phyloP scores from a whole-genome alignment of 2,329 filamentous ascomycete genomes.

The Chlorencoelia australis region DNA sequence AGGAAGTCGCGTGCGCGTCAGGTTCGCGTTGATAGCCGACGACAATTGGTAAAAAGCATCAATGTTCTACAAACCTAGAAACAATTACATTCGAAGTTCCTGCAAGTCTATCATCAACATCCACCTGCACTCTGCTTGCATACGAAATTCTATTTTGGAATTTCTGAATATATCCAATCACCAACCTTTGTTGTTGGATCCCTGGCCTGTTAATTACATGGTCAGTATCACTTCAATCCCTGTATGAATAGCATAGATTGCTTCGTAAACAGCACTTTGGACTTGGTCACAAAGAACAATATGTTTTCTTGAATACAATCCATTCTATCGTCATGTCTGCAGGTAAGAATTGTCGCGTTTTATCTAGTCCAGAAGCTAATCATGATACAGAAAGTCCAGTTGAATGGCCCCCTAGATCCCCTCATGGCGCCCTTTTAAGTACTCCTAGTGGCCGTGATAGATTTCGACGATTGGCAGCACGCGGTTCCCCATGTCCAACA shows the following conservation, averaged over 20 bases:
- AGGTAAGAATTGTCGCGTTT: constrained; percentile 15
- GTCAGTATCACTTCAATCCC: constrained; percentile 12
- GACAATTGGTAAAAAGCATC: too few relatives aligned
- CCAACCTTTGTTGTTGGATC: too few relatives aligned
- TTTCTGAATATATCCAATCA: too few relatives aligned
- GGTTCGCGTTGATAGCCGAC: background rate
- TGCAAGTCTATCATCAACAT: too few relatives aligned
- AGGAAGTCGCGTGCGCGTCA: constrained; percentile 1
- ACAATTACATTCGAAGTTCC: too few relatives aligned
- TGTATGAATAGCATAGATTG: constrained; percentile 13
- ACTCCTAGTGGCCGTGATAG: constrained; percentile 73
- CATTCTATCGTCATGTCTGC: constrained; percentile 18
- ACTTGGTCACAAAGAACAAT: too few relatives aligned
- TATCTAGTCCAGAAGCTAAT: too few relatives aligned
- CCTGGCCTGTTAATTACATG: too few relatives aligned
- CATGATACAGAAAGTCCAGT: constrained; percentile 27
- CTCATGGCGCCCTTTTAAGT: constrained; percentile 51
- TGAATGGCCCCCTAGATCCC: constrained; percentile 59
- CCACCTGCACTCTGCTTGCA: too few relatives aligned
- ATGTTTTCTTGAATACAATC: background rate
- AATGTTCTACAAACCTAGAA: too few relatives aligned
- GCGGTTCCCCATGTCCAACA: constrained; percentile 55
- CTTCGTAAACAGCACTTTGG: constrained; percentile 9
- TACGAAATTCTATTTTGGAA: too few relatives aligned
- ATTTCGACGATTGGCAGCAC: constrained; percentile 57